phyloP scores from a whole-genome alignment of 192 early-diverging fungal species.

The Backusella australiensis region DNA sequence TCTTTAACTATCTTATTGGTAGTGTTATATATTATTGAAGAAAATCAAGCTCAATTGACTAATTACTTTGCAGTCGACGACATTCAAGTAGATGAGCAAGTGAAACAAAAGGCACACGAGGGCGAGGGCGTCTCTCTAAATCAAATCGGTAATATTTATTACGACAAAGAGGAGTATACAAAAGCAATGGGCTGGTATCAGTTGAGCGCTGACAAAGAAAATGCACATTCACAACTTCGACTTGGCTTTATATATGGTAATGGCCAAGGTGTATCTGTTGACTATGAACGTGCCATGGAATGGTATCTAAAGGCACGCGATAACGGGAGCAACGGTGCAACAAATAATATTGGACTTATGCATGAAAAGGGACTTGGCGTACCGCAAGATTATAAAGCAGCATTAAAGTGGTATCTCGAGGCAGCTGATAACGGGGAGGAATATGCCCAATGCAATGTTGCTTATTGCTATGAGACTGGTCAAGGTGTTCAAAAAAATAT shows the following conservation, averaged over 20 bases:
- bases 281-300: background rate
- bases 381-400: background rate
- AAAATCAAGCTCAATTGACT: no score
- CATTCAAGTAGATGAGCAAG: background rate
- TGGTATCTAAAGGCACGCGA: background rate
- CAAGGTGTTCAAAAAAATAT: no score
- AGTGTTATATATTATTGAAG: no score
- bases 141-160: background rate
- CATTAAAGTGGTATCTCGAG: background rate
- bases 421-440: no score
- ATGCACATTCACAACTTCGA: background rate
- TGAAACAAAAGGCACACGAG: background rate
- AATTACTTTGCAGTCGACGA: background rate
- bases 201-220: background rate
- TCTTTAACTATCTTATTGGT: no score
- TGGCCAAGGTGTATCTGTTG: background rate
- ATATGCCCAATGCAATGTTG: no score
- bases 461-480: no score
- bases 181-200: background rate
- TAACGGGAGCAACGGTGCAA: fast-evolving
- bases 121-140: background rate
- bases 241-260: background rate
- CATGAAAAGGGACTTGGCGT: background rate
- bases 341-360: background rate
- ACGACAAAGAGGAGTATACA: background rate